Percentiles rank a stretch among this genome's conserved stretches.
Evolutionary conservation across 768 basidiomycete genomes (phyloP).

Genomic region (Fomitopsis serialis): DNA sequence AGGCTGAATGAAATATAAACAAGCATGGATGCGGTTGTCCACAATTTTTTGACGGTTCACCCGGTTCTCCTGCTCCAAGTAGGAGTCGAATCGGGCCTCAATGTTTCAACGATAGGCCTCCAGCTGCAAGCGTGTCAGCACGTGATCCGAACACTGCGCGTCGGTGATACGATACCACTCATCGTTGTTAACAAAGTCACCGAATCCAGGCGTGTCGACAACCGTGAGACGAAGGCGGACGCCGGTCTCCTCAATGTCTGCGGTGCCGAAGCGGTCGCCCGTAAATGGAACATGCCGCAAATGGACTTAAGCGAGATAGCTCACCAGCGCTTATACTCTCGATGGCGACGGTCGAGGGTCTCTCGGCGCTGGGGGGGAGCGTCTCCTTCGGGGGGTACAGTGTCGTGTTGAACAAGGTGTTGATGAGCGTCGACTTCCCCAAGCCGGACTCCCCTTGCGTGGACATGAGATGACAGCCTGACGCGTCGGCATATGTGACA

Average conservation of each 20-base stretch:
- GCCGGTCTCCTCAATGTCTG: conserved; percentile 98
- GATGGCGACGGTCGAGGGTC: conserved; percentile 91
- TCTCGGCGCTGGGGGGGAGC: conserved; percentile 78
- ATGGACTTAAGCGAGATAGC: conserved; percentile 12
- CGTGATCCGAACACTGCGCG: conserved; percentile 9
- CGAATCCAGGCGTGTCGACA: conserved; percentile 98
- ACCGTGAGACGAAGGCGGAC: conserved; percentile 97
- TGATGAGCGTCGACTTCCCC: conserved; percentile 98
- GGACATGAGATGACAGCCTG: neutral
- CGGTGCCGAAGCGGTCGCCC: conserved; percentile 2
- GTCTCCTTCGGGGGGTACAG: conserved; percentile 90
- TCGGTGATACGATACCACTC: conserved; percentile 61
- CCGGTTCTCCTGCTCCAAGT: conserved; percentile 97
- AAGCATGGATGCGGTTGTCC: conserved; percentile 98
- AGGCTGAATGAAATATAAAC: conserved; percentile 98
- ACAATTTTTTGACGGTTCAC: conserved; percentile 91
- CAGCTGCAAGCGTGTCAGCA: conserved; percentile 50
- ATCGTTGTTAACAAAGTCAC: conserved; percentile 99
- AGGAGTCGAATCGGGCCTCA: conserved; percentile 95
- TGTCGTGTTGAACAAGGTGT: conserved; percentile 96
- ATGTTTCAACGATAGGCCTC: conserved; percentile 99
- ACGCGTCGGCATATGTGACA: conserved; percentile 24
- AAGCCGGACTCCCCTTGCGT: conserved; percentile 91
- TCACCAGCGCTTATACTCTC: conserved; percentile 97
- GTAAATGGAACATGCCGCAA: neutral